Percentiles rank a stretch among this genome's conserved stretches.
phyloP scores from a whole-genome alignment of 352 stramenopile genomes.

The Phytopythium kandeliae region DNA sequence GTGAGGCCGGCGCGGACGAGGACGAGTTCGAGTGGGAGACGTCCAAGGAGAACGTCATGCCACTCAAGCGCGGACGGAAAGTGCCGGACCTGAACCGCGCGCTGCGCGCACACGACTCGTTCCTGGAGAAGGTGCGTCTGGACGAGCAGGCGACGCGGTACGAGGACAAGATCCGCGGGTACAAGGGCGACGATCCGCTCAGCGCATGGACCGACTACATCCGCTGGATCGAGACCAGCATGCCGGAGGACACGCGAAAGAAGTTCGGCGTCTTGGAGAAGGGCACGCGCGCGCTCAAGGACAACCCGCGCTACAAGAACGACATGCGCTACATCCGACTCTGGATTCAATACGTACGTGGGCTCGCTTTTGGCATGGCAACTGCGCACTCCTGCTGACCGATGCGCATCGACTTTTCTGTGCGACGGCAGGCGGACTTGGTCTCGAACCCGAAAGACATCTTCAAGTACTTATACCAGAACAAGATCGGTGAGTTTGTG shows the following conservation, averaged over 20 bases:
- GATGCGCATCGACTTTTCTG: slow-evolving; percentile 6
- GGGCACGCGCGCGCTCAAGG: slow-evolving; percentile 67
- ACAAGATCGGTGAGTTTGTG: slow-evolving; percentile 78
- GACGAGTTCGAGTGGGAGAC: slow-evolving; percentile 75
- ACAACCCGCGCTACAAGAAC: slow-evolving; percentile 56
- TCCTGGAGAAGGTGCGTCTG: slow-evolving; percentile 51
- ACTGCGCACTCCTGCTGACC: background rate
- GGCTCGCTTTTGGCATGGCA: background rate
- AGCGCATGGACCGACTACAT: slow-evolving; percentile 67
- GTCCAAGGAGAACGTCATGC: slow-evolving; percentile 87
- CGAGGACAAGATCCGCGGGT: slow-evolving; percentile 38
- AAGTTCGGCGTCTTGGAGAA: slow-evolving; percentile 73
- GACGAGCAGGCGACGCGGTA: slow-evolving; percentile 47
- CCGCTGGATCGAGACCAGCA: slow-evolving; percentile 73
- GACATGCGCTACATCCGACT: slow-evolving; percentile 77
- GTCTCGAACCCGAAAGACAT: slow-evolving; percentile 86
- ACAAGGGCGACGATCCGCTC: slow-evolving; percentile 62
- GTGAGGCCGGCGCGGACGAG: slow-evolving; percentile 14
- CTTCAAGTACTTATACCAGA: slow-evolving; percentile 86
- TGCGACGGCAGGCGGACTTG: slow-evolving; percentile 53
- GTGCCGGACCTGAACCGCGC: slow-evolving; percentile 74
- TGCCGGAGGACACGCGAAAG: slow-evolving; percentile 79
- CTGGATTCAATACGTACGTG: slow-evolving; percentile 87
- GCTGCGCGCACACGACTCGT: slow-evolving; percentile 54
- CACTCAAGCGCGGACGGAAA: slow-evolving; percentile 72